phyloP scores from a whole-genome alignment of 1,284 basidiomycete species.

The Irpex sp. region DNA sequence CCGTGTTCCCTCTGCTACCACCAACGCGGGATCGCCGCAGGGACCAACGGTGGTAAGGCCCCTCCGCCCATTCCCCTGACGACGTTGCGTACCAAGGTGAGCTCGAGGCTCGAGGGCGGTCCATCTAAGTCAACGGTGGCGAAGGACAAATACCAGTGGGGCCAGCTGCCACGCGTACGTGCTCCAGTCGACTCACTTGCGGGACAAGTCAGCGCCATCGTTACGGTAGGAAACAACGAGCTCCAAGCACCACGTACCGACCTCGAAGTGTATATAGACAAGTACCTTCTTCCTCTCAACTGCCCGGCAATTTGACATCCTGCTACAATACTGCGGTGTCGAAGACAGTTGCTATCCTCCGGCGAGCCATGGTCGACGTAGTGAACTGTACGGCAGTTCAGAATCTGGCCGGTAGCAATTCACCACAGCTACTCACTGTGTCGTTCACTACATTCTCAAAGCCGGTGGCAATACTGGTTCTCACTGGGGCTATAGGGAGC shows the following conservation, averaged over 20 bases:
- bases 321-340: not conserved
- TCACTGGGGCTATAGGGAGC: not conserved
- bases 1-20: not conserved
- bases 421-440: not conserved
- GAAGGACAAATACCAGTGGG: not conserved
- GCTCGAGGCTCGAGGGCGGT: not conserved
- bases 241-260: no score
- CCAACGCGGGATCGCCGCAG: not conserved
- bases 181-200: not conserved
- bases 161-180: not conserved
- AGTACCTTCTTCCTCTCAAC: not conserved
- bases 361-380: not conserved
- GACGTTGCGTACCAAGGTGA: not conserved
- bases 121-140: not conserved
- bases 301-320: not conserved
- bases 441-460: not conserved
- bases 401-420: not conserved
- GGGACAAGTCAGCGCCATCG: not conserved
- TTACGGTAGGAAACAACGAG: no score
- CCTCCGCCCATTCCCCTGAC: not conserved
- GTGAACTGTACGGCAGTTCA: not conserved
- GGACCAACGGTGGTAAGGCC: not conserved
- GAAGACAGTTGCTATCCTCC: not conserved
- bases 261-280: no score
- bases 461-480: not conserved